These are phyloP conservation scores for Raphanus sativus DNA, from an alignment of 345 rosid species.

Conservation along the genomic window DNA sequence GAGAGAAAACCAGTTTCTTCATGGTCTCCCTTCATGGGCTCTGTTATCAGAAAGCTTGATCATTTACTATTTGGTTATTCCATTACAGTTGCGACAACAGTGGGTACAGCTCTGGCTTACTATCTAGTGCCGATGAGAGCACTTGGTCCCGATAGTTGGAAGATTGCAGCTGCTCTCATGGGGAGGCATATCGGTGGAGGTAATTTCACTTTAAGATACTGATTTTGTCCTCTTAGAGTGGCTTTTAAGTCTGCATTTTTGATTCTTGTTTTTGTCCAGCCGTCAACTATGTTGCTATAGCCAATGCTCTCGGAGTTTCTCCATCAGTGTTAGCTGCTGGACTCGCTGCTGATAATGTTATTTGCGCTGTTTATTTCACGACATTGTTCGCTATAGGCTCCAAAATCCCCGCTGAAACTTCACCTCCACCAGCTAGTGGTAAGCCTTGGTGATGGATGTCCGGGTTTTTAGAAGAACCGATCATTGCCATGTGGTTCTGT, in stretches of 20 bases:
- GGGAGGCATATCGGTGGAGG: constrained; percentile 89
- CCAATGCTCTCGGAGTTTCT: constrained; percentile 66
- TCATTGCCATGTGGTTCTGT: not conserved
- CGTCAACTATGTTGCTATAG: constrained; percentile 80
- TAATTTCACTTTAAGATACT: constrained; percentile 9
- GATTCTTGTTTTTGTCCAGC: constrained; percentile 41
- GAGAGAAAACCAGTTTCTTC: not conserved
- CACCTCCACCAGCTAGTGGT: constrained; percentile 50
- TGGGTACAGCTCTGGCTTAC: constrained; percentile 74
- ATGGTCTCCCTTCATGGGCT: too few relatives aligned
- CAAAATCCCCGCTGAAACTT: constrained; percentile 64
- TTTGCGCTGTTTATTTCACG: constrained; percentile 77
- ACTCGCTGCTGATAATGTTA: constrained; percentile 89
- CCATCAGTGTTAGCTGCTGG: constrained; percentile 81
- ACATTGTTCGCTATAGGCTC: constrained; percentile 82
- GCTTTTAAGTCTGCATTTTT: constrained; percentile 18
- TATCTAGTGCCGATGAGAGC: constrained; percentile 79
- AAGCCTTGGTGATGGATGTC: not conserved
- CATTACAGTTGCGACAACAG: constrained; percentile 63
- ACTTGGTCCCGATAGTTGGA: constrained; percentile 88
- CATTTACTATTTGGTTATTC: not conserved
- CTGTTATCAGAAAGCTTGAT: constrained; percentile 15
- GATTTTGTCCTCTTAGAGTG: not conserved
- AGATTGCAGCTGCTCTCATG: constrained; percentile 94
- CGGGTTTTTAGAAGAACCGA: not conserved